These are phyloP conservation scores for Sphaerulina vaccinii DNA, from an alignment of 2,329 filamentous ascomycete species.

Conservation along the genomic window DNA sequence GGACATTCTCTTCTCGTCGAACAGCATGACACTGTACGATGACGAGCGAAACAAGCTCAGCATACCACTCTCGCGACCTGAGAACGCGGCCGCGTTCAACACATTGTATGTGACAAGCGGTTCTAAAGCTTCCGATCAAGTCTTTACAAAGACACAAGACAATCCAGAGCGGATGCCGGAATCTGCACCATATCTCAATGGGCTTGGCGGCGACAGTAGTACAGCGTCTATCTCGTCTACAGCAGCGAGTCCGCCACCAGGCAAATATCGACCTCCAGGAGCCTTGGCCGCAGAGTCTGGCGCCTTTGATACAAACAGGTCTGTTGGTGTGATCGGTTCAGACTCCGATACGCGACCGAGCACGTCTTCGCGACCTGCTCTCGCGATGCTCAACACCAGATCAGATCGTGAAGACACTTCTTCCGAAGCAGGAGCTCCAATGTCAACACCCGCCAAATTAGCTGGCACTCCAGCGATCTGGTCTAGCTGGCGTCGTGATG, in stretches of 20 bases:
- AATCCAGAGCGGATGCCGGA: constrained; percentile 7
- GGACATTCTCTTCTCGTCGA: constrained; percentile 88
- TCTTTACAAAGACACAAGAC: not conserved
- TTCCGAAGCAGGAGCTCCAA: constrained; percentile 16
- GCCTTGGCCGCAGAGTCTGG: constrained; percentile 28
- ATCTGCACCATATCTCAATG: constrained; percentile 34
- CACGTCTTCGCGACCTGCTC: constrained; percentile 27
- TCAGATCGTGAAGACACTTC: constrained; percentile 21
- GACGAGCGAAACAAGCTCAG: constrained; percentile 83
- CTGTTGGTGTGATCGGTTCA: constrained; percentile 24
- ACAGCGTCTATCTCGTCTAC: constrained; percentile 25
- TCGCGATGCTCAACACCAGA: constrained; percentile 27
- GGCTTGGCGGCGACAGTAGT: constrained; percentile 34
- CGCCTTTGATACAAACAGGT: constrained; percentile 22
- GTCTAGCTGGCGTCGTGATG: constrained; percentile 50
- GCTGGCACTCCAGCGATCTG: constrained; percentile 43
- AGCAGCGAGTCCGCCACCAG: constrained; percentile 31
- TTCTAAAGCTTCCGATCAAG: not conserved
- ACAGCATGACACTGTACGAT: constrained; percentile 82
- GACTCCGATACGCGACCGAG: constrained; percentile 29
- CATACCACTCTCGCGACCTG: constrained; percentile 87
- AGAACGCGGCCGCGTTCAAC: constrained; percentile 79
- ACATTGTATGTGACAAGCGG: constrained; percentile 63
- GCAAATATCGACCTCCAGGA: constrained; percentile 35
- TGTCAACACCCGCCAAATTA: constrained; percentile 24